Evolutionary conservation across 495 filamentous ascomycete genomes (phyloP).

Genomic region (Neurospora sp.): DNA sequence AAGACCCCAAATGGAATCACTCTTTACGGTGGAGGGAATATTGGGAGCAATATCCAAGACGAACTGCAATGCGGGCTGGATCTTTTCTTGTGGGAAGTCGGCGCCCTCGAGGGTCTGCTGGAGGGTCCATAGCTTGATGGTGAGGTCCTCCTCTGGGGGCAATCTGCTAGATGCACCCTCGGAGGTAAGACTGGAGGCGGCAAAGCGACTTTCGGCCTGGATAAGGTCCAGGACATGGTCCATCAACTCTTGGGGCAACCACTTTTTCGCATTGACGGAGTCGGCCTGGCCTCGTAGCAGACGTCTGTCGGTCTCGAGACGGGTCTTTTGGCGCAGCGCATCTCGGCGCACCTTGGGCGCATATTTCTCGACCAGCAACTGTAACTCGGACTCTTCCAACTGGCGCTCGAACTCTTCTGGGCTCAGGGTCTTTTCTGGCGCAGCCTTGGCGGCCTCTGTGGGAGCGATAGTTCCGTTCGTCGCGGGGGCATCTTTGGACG

Average conservation of each 20-base stretch:
- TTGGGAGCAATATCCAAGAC: constrained; percentile 49
- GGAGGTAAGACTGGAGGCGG: constrained; percentile 31
- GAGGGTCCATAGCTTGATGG: constrained; percentile 70
- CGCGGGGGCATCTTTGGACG: constrained; percentile 24
- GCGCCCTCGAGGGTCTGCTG: constrained; percentile 55
- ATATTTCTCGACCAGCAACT: constrained; percentile 73
- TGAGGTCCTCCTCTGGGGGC: constrained; percentile 60
- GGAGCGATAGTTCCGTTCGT: constrained; percentile 19
- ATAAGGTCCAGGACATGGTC: constrained; percentile 58
- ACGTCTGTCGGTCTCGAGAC: constrained; percentile 69
- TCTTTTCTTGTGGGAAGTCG: constrained; percentile 53
- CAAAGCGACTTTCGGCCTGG: constrained; percentile 40
- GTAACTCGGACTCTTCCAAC: constrained; percentile 72
- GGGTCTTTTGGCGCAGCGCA: constrained; percentile 55
- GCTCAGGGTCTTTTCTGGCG: constrained; percentile 44
- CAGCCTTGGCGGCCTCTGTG: constrained; percentile 28
- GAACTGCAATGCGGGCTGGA: constrained; percentile 55
- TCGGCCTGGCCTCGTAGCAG: constrained; percentile 66
- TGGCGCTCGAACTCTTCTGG: constrained; percentile 80
- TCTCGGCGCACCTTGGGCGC: constrained; percentile 58
- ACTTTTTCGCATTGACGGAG: constrained; percentile 57
- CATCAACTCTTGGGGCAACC: constrained; percentile 73
- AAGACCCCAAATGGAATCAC: constrained; percentile 68
- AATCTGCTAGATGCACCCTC: constrained; percentile 31
- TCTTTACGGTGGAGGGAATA: constrained; percentile 38